Percentiles rank a stretch among this genome's conserved stretches.
Conservation (phyloP, 352 stramenopile genomes). For the Phytophthora syringae region DNA sequence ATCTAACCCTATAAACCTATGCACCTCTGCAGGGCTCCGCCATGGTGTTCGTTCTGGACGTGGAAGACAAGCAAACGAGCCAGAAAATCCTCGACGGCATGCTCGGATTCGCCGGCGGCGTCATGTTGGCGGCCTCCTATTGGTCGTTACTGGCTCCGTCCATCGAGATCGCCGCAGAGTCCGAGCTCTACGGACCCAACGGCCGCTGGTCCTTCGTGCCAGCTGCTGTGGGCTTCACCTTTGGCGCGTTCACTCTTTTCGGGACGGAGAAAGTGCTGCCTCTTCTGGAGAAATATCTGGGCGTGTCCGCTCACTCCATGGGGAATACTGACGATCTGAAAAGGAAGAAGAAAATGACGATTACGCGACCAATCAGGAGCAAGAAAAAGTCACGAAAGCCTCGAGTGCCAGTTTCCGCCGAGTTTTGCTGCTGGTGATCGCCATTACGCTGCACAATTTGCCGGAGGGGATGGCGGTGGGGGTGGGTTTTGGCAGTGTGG, state of each 20-base stretch:
- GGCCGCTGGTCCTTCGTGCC: constrained; percentile 84
- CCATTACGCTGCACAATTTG: constrained; percentile 92
- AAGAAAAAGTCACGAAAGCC: constrained; percentile 34
- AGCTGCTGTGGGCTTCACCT: constrained; percentile 81
- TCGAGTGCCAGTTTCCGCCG: constrained; percentile 83
- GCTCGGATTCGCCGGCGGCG: constrained; percentile 89
- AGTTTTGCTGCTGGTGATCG: constrained; percentile 88
- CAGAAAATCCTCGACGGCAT: constrained; percentile 88
- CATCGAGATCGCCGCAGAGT: constrained; percentile 88
- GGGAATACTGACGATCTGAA: constrained; percentile 59
- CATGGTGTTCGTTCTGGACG: constrained; percentile 85
- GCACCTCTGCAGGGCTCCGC: constrained; percentile 52
- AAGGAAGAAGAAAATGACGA: constrained; percentile 47
- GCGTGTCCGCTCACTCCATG: constrained; percentile 43
- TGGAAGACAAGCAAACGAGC: constrained; percentile 72
- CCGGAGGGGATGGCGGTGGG: constrained; percentile 91
- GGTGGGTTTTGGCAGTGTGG: constrained; percentile 89
- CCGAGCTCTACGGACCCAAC: constrained; percentile 73
- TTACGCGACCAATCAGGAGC: constrained; percentile 29
- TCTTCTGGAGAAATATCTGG: constrained; percentile 56
- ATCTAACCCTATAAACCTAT: not conserved
- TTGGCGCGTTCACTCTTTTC: constrained; percentile 80
- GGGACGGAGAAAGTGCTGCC: constrained; percentile 74
- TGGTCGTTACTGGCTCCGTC: constrained; percentile 88
- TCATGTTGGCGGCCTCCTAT: constrained; percentile 92